A percentile compares a stretch with the other conserved stretches of the same genome.
Conservation (phyloP, 352 stramenopile genomes). For the Phytophthora europaea region DNA sequence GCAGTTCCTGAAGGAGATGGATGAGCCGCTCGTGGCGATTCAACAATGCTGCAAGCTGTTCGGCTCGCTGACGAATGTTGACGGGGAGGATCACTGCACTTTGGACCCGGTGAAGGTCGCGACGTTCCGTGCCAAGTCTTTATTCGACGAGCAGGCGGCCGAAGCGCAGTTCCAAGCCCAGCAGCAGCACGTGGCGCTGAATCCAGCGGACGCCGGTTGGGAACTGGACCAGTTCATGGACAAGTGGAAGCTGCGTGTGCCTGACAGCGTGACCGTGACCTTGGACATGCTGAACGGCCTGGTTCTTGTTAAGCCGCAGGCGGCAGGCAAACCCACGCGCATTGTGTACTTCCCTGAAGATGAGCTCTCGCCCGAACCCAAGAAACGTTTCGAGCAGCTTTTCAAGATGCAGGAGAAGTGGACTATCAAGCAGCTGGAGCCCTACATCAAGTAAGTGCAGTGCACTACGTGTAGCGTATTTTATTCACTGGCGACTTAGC, state of each 20-base stretch:
- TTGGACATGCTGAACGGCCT: constrained; percentile 77
- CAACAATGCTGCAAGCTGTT: constrained; percentile 82
- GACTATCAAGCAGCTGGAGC: constrained; percentile 82
- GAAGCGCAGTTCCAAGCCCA: constrained; percentile 51
- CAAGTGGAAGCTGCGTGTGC: constrained; percentile 85
- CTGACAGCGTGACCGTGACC: constrained; percentile 65
- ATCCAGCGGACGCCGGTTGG: constrained; percentile 53
- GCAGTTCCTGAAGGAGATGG: constrained; percentile 44
- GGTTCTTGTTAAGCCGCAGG: constrained; percentile 58
- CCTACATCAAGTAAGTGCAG: constrained; percentile 78
- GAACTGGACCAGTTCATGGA: constrained; percentile 77
- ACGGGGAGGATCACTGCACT: constrained; percentile 46
- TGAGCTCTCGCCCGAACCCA: constrained; percentile 73
- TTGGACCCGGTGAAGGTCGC: constrained; percentile 76
- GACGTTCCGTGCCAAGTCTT: constrained; percentile 72
- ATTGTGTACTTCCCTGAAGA: constrained; percentile 80
- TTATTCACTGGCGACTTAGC: constrained; percentile 15
- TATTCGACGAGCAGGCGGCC: constrained; percentile 74
- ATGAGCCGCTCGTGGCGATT: constrained; percentile 65
- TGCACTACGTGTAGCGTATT: neutral
- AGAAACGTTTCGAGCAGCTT: constrained; percentile 81
- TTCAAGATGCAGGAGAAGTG: constrained; percentile 88
- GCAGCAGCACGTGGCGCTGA: constrained; percentile 37
- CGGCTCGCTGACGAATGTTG: constrained; percentile 38
- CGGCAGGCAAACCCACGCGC: constrained; percentile 46